phyloP scores from a whole-genome alignment of 2,329 filamentous ascomycete genomes.

The Stachybotrys echinatus region DNA sequence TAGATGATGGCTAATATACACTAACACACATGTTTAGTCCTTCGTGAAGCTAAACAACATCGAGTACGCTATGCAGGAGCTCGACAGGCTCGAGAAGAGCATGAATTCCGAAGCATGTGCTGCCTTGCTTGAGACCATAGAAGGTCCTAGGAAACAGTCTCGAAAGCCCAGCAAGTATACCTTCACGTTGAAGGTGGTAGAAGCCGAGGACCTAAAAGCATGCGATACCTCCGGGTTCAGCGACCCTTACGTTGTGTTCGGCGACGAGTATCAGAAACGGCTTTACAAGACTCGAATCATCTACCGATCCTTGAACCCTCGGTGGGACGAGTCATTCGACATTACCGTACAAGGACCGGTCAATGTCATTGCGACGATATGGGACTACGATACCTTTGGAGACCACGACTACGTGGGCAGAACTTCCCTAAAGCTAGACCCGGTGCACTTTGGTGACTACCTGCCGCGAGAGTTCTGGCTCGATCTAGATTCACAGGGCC shows the following conservation, averaged over 20 bases:
- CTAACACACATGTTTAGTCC: conserved; percentile 53
- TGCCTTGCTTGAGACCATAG: conserved; percentile 68
- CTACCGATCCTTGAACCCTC: conserved; percentile 82
- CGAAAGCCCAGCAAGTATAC: conserved; percentile 82
- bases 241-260: conserved; percentile 94
- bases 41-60: conserved; percentile 98
- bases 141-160: conserved; percentile 60
- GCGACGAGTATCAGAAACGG: conserved; percentile 96
- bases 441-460: conserved; percentile 94
- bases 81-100: conserved; percentile 82
- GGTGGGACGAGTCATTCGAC: conserved; percentile 96
- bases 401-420: conserved; percentile 96
- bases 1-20: background rate
- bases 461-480: conserved; percentile 96
- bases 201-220: conserved; percentile 96
- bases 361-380: conserved; percentile 93
- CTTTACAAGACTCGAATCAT: conserved; percentile 92
- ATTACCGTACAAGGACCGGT: conserved; percentile 88
- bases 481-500: conserved; percentile 90
- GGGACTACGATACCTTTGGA: conserved; percentile 96
- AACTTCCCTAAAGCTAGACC: conserved; percentile 96
- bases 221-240: conserved; percentile 92
- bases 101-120: conserved; percentile 92
- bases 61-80: conserved; percentile 85
- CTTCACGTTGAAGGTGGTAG: conserved; percentile 97